Conservation (phyloP, 2,329 filamentous ascomycete genomes). For the Sporothrix variecibatus region DNA sequence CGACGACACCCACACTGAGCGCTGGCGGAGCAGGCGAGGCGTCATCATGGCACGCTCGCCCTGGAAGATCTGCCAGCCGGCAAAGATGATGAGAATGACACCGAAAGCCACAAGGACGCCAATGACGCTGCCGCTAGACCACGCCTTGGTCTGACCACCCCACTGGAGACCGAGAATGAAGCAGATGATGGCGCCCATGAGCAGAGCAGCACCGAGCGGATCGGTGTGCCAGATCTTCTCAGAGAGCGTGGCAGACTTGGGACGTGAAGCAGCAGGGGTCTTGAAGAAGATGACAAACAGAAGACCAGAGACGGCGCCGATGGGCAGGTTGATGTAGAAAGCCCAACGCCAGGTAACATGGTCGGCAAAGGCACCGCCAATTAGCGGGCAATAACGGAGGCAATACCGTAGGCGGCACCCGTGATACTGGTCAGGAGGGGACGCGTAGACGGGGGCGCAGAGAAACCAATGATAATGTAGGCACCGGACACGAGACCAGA, state of each 20-base stretch:
- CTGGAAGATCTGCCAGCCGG: slow-evolving; percentile 32
- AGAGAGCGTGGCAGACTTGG: slow-evolving; percentile 35
- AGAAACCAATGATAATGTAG: slow-evolving; percentile 45
- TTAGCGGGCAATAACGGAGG: slow-evolving; percentile 37
- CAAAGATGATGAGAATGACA: background rate
- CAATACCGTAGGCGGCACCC: slow-evolving; percentile 34
- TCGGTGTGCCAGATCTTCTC: slow-evolving; percentile 49
- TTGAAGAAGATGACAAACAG: slow-evolving; percentile 41
- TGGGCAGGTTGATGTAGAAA: slow-evolving; percentile 40
- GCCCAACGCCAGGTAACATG: slow-evolving; percentile 37
- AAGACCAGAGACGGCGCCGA: slow-evolving; percentile 35
- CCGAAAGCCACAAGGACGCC: slow-evolving; percentile 25
- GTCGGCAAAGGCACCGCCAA: slow-evolving; percentile 36
- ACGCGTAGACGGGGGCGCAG: slow-evolving; percentile 32
- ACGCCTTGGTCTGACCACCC: slow-evolving; percentile 45
- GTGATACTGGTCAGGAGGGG: slow-evolving; percentile 36
- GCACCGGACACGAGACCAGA: slow-evolving; percentile 45
- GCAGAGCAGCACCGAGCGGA: slow-evolving; percentile 41
- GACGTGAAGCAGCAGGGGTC: slow-evolving; percentile 39
- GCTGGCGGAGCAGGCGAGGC: slow-evolving; percentile 45
- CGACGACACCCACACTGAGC: slow-evolving; percentile 47
- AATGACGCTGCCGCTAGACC: slow-evolving; percentile 38
- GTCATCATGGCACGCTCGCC: slow-evolving; percentile 55
- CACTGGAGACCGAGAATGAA: slow-evolving; percentile 47
- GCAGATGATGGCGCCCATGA: slow-evolving; percentile 44